Conservation (phyloP, 73 alveolate species). For the Paramecium tetraurelia region DNA sequence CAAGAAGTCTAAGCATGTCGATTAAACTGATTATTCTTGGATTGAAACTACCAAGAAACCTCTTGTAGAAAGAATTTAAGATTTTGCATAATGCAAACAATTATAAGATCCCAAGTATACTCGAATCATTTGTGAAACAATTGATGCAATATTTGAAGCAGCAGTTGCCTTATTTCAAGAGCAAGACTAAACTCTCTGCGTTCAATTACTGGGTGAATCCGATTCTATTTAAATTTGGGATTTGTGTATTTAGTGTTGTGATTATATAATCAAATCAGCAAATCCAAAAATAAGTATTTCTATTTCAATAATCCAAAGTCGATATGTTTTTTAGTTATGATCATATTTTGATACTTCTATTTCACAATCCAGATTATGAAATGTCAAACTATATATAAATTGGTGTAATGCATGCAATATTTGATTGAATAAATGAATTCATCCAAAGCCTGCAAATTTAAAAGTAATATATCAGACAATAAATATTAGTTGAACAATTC, state of each 20-base stretch:
- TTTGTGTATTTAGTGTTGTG: not conserved
- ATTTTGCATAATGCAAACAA: not conserved
- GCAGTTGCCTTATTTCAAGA: not conserved
- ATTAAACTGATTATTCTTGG: not conserved
- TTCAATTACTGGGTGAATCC: not conserved
- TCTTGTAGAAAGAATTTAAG: not conserved
- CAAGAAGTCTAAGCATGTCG: not conserved
- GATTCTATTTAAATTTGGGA: not conserved
- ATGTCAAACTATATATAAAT: not conserved
- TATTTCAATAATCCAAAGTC: not conserved
- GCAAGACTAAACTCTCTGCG: not conserved
- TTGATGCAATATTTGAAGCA: constrained; percentile 6
- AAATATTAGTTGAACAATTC: not conserved
- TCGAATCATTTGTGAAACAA: not conserved
- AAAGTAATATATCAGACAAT: not conserved
- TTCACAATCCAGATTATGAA: constrained; percentile 30
- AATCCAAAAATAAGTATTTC: not conserved
- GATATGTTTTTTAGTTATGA: constrained; percentile 42
- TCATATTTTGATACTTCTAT: not conserved
- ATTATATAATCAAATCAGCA: not conserved
- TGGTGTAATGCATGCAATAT: not conserved
- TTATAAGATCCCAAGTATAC: not conserved
- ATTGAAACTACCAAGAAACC: not conserved
- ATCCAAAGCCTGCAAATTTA: constrained; percentile 20
- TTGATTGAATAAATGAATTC: not conserved